Conservation (phyloP, 768 basidiomycete species). For the Harrya chromipes region DNA sequence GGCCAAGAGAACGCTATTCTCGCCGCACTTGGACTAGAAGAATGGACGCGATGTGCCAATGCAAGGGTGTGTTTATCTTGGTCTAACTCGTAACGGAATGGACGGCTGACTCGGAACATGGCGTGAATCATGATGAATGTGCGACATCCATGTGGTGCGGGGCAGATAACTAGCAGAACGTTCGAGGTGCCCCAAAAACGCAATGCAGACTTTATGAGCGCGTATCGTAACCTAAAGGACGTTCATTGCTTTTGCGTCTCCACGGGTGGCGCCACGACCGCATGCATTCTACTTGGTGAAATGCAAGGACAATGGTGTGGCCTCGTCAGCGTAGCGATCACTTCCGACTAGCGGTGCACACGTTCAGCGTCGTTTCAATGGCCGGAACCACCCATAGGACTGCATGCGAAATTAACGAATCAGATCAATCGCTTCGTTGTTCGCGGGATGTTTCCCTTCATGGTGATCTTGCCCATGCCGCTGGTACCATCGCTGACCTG, state of each 20-base stretch:
- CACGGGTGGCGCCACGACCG: slow-evolving; percentile 21
- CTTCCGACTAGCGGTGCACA: not conserved
- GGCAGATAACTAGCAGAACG: slow-evolving; percentile 14
- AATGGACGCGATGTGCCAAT: slow-evolving; percentile 17
- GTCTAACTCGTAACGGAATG: slow-evolving; percentile 5
- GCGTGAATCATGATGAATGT: no score
- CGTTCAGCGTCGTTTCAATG: not conserved
- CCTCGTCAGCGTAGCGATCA: slow-evolving; percentile 18
- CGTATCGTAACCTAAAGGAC: slow-evolving; percentile 10
- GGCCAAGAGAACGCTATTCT: slow-evolving; percentile 34
- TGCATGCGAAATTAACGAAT: not conserved
- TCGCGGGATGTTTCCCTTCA: not conserved
- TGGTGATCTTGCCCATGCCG: not conserved
- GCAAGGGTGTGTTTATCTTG: slow-evolving; percentile 3
- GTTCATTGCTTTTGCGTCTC: slow-evolving; percentile 13
- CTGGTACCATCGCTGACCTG: not conserved
- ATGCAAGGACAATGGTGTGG: slow-evolving; percentile 22
- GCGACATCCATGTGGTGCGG: not conserved
- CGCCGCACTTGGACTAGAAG: slow-evolving; percentile 30
- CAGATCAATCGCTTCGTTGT: slow-evolving; percentile 1
- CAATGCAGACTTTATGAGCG: slow-evolving; percentile 5
- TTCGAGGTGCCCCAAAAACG: slow-evolving; percentile 14
- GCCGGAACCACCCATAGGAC: not conserved
- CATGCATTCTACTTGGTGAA: slow-evolving; percentile 40
- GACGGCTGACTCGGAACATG: no score